These are phyloP conservation scores for Ophiocordyceps polyrhachis-furcata DNA, from an alignment of 2,329 filamentous ascomycete species.

Conservation along the genomic window DNA sequence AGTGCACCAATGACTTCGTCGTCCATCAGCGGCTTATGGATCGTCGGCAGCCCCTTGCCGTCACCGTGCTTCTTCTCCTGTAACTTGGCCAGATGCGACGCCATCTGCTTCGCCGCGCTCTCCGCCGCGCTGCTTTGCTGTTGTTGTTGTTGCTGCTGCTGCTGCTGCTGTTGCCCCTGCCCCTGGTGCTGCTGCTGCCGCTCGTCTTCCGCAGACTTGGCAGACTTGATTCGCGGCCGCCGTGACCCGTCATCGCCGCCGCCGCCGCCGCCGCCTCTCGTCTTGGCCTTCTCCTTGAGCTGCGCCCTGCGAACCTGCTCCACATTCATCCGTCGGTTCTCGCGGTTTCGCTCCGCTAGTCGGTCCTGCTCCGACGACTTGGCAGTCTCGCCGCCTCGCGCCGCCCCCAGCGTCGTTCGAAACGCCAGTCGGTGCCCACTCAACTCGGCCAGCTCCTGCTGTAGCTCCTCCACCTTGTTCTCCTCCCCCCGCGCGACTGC, in stretches of 20 bases:
- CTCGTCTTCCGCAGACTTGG: conserved; percentile 47
- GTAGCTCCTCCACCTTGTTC: conserved; percentile 31
- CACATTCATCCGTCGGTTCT: conserved; percentile 70
- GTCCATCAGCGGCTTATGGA: conserved; percentile 66
- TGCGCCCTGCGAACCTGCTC: conserved; percentile 84
- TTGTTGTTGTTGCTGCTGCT: conserved; percentile 23
- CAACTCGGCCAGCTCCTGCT: conserved; percentile 42
- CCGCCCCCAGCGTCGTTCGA: conserved; percentile 38
- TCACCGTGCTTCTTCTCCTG: conserved; percentile 33
- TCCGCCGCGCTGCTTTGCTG: conserved; percentile 21
- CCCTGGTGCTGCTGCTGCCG: conserved; percentile 23
- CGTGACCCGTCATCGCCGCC: conserved; percentile 39
- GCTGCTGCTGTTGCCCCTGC: conserved; percentile 25
- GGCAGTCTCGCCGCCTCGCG: conserved; percentile 23
- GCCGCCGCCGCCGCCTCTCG: conserved; percentile 40
- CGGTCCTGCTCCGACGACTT: conserved; percentile 55
- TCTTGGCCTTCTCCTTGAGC: conserved; percentile 54
- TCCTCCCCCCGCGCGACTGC: conserved; percentile 47
- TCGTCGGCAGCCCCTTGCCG: conserved; percentile 44
- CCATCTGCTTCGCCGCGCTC: conserved; percentile 22
- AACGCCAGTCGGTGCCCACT: conserved; percentile 57
- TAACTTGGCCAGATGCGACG: conserved; percentile 34
- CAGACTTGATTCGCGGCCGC: conserved; percentile 40
- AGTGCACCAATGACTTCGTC: conserved; percentile 83
- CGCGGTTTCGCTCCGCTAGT: conserved; percentile 63